Evolutionary conservation across 495 filamentous ascomycete genomes (phyloP), one percentile per base, ranked within the genome.

Genomic region (Pseudomonodictys pantanalensis): DNA sequence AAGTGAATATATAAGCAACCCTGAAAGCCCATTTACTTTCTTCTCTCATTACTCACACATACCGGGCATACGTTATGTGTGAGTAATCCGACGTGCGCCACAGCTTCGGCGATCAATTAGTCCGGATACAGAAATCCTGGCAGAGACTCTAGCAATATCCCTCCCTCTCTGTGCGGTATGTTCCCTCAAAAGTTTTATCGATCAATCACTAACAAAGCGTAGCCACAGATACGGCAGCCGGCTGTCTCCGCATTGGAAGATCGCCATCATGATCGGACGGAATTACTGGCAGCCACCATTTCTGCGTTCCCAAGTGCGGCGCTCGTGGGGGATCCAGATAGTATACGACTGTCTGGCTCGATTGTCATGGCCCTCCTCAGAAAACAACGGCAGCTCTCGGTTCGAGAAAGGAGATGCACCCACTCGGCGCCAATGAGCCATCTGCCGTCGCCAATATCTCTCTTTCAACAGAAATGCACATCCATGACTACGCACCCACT

Each of bases 401-500:
- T 30, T 25, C 7, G n/a, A 1, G 12, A 26, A 0, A n/a, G 29
- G 10, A 11, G 17, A 2, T 42, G 39, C 54, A 17, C 33, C 32
- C 47, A 29, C 30, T 4, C 22, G 2, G 11, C 17, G 24, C 26
- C 26, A 8, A 23, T 35, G 15, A 29, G 18, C 29, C 10, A 8
- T 9, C 29, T 4, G 15, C 24, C 45, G n/a, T n/a, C n/a, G 9
- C 4, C 49, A 1, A 22, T 63, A n/a, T 59, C 64, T 7, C 11
- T 67, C 1, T 62, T 67, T 23, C 26, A 63, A 35, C 54, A 67
- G 33, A 38, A 52, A 29, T 67, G 53, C 32, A 67, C 59, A 6
- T 55, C 58, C 20, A 32, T 26, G 7, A 55, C 49, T 12, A 47
- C 50, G 2, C 7, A 11, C 8, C 26, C 25, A 30, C 33, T 20